These are phyloP conservation scores for Pseudomonodictys pantanalensis DNA, from an alignment of 495 filamentous ascomycete species.

Conservation along the genomic window DNA sequence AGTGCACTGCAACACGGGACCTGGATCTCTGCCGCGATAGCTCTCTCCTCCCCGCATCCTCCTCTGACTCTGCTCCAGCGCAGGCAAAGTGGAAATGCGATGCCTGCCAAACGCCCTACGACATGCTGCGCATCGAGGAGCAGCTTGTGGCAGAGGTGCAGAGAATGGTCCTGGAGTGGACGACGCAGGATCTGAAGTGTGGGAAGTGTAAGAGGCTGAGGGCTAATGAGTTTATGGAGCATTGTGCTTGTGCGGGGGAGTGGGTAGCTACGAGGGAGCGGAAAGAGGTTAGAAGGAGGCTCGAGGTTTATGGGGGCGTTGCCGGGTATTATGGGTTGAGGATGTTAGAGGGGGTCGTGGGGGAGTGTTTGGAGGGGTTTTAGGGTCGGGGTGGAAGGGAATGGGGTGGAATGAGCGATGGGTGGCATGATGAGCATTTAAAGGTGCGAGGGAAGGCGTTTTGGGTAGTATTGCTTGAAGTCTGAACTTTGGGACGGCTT, in stretches of 20 bases:
- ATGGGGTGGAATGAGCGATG: too few relatives aligned
- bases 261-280: constrained; percentile 73
- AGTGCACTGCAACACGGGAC: constrained; percentile 83
- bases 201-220: constrained; percentile 61
- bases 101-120: constrained; percentile 72
- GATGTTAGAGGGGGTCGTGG: constrained; percentile 74
- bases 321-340: constrained; percentile 74
- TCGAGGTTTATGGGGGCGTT: constrained; percentile 69
- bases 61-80: constrained; percentile 45
- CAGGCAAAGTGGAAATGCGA: constrained; percentile 66
- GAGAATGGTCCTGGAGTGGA: constrained; percentile 72
- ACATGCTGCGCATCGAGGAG: constrained; percentile 78
- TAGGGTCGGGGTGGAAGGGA: constrained; percentile 7
- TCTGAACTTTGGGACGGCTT: too few relatives aligned
- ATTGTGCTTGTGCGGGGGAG: constrained; percentile 84
- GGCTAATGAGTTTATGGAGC: constrained; percentile 93
- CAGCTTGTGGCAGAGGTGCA: constrained; percentile 74
- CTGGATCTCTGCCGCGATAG: constrained; percentile 94
- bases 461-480: too few relatives aligned
- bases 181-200: constrained; percentile 87
- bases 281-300: constrained; percentile 61
- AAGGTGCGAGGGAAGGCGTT: too few relatives aligned
- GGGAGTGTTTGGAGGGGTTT: constrained; percentile 43
- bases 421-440: too few relatives aligned
- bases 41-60: constrained; percentile 54